Evolutionary conservation across 306 rosid genomes (phyloP).

Genomic region (Malus orientalis): DNA sequence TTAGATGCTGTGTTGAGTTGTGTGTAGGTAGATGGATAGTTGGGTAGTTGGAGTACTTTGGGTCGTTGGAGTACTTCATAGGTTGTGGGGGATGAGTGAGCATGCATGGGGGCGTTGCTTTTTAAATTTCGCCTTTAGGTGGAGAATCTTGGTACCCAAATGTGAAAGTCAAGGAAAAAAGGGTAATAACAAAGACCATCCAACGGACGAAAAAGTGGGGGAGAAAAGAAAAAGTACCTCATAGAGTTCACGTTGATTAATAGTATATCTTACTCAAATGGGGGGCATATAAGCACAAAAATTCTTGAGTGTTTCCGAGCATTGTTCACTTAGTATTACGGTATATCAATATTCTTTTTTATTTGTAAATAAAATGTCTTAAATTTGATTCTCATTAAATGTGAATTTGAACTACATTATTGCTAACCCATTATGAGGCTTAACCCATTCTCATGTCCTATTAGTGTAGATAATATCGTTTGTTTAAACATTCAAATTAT

Average conservation of each 20-base stretch:
- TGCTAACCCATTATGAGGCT: fast-evolving
- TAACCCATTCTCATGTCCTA: fast-evolving
- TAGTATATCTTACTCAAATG: neutral
- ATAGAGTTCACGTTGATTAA: neutral
- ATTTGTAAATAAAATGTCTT: fast-evolving
- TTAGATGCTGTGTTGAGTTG: neutral
- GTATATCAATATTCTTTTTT: no score
- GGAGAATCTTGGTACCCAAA: conserved; percentile 8
- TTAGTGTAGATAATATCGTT: no score
- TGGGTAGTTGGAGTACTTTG: neutral
- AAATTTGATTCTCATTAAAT: fast-evolving
- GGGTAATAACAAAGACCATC: neutral
- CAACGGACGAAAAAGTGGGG: neutral
- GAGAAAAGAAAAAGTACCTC: neutral
- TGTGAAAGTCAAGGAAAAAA: neutral
- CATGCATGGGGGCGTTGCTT: neutral
- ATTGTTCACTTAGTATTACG: no score
- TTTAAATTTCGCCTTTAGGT: neutral
- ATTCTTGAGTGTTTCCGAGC: no score
- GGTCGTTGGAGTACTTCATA: neutral
- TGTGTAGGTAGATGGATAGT: neutral
- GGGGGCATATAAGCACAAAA: neutral
- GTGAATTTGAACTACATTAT: no score
- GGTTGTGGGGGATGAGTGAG: neutral
- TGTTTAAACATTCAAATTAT: no score